Evolutionary conservation across 192 early-diverging fungal species (phyloP).

Genomic region (Gigaspora rosea): DNA sequence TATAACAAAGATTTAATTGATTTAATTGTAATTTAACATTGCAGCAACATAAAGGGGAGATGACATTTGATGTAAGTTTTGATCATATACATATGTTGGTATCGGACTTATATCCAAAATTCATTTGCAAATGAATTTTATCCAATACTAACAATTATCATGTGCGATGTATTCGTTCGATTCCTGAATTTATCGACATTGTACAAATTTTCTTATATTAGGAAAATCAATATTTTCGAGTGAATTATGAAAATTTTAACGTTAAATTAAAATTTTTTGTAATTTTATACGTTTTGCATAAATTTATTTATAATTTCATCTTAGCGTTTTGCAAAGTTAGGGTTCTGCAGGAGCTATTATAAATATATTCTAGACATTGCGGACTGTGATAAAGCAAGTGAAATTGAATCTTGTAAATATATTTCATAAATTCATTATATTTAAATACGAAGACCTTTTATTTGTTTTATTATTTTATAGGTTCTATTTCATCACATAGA

Average conservation of each 20-base stretch:
- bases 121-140: no score
- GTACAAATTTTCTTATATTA: neutral
- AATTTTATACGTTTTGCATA: neutral
- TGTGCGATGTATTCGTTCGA: no score
- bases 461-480: neutral
- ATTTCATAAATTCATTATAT: neutral
- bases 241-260: slow-evolving; percentile 30
- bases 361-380: slow-evolving; percentile 58
- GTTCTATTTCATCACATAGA: slow-evolving; percentile 6
- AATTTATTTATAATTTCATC: neutral
- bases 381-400: slow-evolving; percentile 48
- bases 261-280: neutral
- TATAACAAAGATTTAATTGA: neutral
- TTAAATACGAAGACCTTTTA: no score
- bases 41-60: slow-evolving; percentile 11
- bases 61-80: slow-evolving; percentile 15
- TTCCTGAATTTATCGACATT: no score
- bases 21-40: neutral
- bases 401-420: slow-evolving; percentile 44
- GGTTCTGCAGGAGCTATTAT: slow-evolving; percentile 59
- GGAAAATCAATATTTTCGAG: slow-evolving; percentile 25
- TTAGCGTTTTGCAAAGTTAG: slow-evolving; percentile 59
- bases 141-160: no score
- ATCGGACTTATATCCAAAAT: neutral
- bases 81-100: neutral